Percentiles rank a stretch among this genome's conserved stretches.
Conservation (phyloP, 2,329 filamentous ascomycete species). For the Drechmeria coniospora region DNA sequence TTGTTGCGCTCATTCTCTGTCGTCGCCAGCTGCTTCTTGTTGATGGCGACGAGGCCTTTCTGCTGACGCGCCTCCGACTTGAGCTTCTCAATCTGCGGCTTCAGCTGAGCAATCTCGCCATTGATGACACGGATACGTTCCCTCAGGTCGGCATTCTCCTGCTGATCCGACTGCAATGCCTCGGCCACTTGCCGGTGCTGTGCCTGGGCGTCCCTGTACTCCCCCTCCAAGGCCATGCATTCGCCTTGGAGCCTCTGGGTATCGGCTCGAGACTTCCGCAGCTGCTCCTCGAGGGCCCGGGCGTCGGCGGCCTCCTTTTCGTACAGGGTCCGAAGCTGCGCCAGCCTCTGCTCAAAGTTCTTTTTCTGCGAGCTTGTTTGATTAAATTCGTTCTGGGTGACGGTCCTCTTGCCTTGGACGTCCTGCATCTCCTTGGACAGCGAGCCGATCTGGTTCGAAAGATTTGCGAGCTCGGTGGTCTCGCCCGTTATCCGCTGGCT, state of each 20-base stretch:
- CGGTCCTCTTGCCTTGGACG: slow-evolving; percentile 65
- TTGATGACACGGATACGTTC: slow-evolving; percentile 78
- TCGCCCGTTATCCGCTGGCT: slow-evolving; percentile 80
- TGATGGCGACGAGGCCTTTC: slow-evolving; percentile 91
- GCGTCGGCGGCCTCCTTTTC: slow-evolving; percentile 87
- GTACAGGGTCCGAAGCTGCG: slow-evolving; percentile 75
- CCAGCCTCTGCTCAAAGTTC: slow-evolving; percentile 78
- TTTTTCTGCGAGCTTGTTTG: slow-evolving; percentile 77
- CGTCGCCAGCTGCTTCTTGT: slow-evolving; percentile 91
- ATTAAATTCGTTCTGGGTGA: slow-evolving; percentile 67
- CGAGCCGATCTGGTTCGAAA: slow-evolving; percentile 88
- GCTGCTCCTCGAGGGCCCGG: slow-evolving; percentile 68
- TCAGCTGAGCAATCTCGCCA: slow-evolving; percentile 65
- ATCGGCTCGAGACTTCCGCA: slow-evolving; percentile 60
- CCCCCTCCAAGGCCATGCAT: slow-evolving; percentile 67
- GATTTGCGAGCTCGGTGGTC: slow-evolving; percentile 81
- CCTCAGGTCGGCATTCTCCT: slow-evolving; percentile 73
- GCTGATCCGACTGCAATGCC: slow-evolving; percentile 70
- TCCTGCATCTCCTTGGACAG: slow-evolving; percentile 90
- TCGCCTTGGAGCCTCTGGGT: slow-evolving; percentile 76
- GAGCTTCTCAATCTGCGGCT: slow-evolving; percentile 84
- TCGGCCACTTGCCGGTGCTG: slow-evolving; percentile 66
- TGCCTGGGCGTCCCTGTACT: slow-evolving; percentile 62
- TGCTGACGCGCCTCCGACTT: slow-evolving; percentile 86
- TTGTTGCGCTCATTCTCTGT: slow-evolving; percentile 81